Evolutionary conservation across 202 grass and related monocot genomes (phyloP), one percentile per base, ranked within the genome.

Genomic region (Elaeis oleifera): DNA sequence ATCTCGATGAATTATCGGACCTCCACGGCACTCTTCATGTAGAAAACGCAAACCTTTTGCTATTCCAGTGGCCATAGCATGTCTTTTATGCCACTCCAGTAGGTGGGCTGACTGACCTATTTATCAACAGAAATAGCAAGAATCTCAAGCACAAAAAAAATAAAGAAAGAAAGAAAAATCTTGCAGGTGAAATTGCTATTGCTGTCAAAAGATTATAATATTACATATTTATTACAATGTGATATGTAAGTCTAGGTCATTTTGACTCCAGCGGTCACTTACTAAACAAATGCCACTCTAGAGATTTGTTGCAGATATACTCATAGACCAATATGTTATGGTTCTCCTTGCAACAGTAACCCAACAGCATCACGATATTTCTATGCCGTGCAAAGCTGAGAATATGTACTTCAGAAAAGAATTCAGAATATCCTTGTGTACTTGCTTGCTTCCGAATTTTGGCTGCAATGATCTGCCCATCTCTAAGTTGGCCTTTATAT

Each of bases 261-360:
- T 5, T 21, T 20, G 32, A 56, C 27, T 56, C 24, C 15, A 66
- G 44, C 36, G 20, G 65, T 16, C 16, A 81, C 64, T 53, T 79
- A 89, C 81, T 76, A 54, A 89, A 89, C 49, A 89, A 79, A 85
- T 89, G 86, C 86, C 75, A 82, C 36, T 85, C 71, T 0, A 89
- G 78, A 29, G 86, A 89, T 49, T 85, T 89, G 75, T 85, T 89
- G 72, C 86, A 89, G 63, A 90, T 79, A 61, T 82, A 89, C 58
- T 85, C 86, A 24, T 89, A 82, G 16, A 89, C 86, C 68, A 89
- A 73, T 28, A 89, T 82, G 32, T 89, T 79, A 59, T 76, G 53
- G 51, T 73, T 89, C 77, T 89, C 81, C 69, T 89, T 85, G 75
- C 81, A 85, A 19, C 86, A 89, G 63, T 89, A 89, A 26, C 86